Conservation (phyloP, 768 basidiomycete genomes). For the Trametopsis cervina region DNA sequence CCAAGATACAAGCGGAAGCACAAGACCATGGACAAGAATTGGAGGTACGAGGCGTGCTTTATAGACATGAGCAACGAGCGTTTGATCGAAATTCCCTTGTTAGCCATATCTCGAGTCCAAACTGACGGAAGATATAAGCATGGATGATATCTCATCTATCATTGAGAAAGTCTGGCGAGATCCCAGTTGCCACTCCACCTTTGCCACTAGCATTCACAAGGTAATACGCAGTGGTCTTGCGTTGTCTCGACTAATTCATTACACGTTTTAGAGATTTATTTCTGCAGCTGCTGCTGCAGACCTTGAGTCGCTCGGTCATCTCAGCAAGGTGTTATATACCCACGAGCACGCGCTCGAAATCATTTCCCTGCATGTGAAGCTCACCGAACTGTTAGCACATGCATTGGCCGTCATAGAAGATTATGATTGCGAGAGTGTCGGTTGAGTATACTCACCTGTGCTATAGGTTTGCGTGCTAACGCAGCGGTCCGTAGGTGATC, state of each 20-base stretch:
- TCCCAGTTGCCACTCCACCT: slow-evolving; percentile 45
- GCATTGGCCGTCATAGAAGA: slow-evolving; percentile 57
- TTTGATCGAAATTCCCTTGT: not conserved
- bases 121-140: slow-evolving; percentile 41
- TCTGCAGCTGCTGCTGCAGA: slow-evolving; percentile 42
- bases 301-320: slow-evolving; percentile 59
- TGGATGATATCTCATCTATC: slow-evolving; percentile 30
- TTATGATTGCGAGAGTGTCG: slow-evolving; percentile 77
- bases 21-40: slow-evolving; percentile 54
- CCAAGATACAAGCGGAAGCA: slow-evolving; percentile 51
- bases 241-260: slow-evolving; percentile 1
- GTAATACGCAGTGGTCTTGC: slow-evolving; percentile 29
- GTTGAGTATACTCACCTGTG: slow-evolving; percentile 33
- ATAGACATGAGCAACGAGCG: not conserved
- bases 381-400: slow-evolving; percentile 59
- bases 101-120: slow-evolving; percentile 54
- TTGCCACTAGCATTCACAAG: slow-evolving; percentile 50
- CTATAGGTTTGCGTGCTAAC: not conserved
- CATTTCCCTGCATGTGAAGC: slow-evolving; percentile 55
- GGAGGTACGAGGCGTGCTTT: slow-evolving; percentile 33
- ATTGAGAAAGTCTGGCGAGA: slow-evolving; percentile 46
- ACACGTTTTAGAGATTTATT: slow-evolving; percentile 63
- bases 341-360: slow-evolving; percentile 59
- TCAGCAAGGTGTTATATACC: slow-evolving; percentile 60
- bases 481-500: slow-evolving; percentile 49